A percentile compares a stretch with the other conserved stretches of the same genome.
phyloP scores from a whole-genome alignment of 73 alveolate species.

The Paramecium caudatum region DNA sequence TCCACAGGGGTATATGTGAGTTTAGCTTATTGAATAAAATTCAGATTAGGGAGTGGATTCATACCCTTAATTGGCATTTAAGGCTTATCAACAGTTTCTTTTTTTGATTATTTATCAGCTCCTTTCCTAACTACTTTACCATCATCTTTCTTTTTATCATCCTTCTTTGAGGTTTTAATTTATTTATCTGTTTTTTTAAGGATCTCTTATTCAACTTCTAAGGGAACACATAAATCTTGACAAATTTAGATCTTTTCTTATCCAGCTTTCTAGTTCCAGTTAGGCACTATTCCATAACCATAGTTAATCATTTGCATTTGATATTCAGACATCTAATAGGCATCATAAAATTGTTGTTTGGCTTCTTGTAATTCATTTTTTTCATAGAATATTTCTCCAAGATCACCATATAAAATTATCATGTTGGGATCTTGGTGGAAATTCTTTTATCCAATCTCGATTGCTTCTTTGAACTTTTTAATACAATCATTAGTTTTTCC shows the following conservation, averaged over 20 bases:
- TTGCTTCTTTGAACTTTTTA: conserved; percentile 25
- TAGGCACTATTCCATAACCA: conserved; percentile 61
- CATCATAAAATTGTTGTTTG: conserved; percentile 35
- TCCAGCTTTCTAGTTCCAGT: conserved; percentile 41
- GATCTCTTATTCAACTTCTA: conserved; percentile 71
- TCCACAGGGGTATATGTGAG: conserved; percentile 66
- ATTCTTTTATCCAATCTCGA: conserved; percentile 14
- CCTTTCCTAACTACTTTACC: conserved; percentile 72
- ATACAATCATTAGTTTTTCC: conserved; percentile 1
- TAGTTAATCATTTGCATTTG: conserved; percentile 11
- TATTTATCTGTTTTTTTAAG: conserved; percentile 65
- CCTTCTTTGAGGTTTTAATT: conserved; percentile 60
- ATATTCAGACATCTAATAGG: conserved; percentile 19
- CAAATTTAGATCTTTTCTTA: conserved; percentile 21
- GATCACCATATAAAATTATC: conserved; percentile 26
- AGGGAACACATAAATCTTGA: conserved; percentile 35
- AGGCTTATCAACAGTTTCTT: conserved; percentile 54
- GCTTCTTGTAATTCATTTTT: conserved; percentile 32
- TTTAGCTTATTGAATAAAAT: conserved; percentile 61
- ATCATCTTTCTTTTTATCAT: conserved; percentile 71
- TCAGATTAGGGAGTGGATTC: conserved; percentile 29
- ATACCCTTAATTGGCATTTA: not conserved
- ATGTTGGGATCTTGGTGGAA: conserved; percentile 15
- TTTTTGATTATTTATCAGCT: conserved; percentile 65
- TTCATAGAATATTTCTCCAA: conserved; percentile 30